Percentiles rank a stretch among this genome's conserved stretches.
Conservation (phyloP, 768 basidiomycete species). For the Tricholoma furcatifolium region DNA sequence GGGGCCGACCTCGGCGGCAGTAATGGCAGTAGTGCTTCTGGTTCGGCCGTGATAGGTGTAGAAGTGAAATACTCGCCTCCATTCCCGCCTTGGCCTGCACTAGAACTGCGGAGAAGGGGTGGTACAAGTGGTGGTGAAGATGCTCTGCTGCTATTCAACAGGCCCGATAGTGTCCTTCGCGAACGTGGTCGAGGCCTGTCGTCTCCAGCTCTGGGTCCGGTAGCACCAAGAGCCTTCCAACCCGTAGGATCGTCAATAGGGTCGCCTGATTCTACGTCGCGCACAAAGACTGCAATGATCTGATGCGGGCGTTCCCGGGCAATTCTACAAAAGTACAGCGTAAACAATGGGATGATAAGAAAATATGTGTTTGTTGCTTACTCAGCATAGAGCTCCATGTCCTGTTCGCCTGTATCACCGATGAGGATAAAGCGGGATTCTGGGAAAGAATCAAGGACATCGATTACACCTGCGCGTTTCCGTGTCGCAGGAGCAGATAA, state of each 20-base stretch:
- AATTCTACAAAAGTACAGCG: slow-evolving; percentile 31
- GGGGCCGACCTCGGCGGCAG: neutral
- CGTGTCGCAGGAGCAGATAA: slow-evolving; percentile 79
- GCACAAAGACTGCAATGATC: slow-evolving; percentile 78
- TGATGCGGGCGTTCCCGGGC: slow-evolving; percentile 69
- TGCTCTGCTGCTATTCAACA: slow-evolving; percentile 3
- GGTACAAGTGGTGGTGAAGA: neutral
- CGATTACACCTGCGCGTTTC: slow-evolving; percentile 79
- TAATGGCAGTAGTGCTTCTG: slow-evolving; percentile 15
- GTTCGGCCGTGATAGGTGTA: slow-evolving; percentile 20
- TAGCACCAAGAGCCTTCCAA: slow-evolving; percentile 30
- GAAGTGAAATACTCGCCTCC: slow-evolving; percentile 20
- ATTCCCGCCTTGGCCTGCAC: neutral
- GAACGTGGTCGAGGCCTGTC: slow-evolving; percentile 10
- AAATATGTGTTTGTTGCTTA: slow-evolving; percentile 23
- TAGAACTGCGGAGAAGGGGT: neutral
- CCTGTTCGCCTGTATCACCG: slow-evolving; percentile 94
- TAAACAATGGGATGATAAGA: neutral
- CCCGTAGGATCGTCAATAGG: slow-evolving; percentile 69
- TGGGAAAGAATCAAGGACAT: slow-evolving; percentile 73
- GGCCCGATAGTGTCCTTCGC: slow-evolving; percentile 10
- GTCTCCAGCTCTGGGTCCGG: slow-evolving; percentile 17
- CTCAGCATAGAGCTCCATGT: slow-evolving; percentile 86
- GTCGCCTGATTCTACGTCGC: slow-evolving; percentile 58
- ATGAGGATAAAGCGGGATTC: slow-evolving; percentile 78